These are phyloP conservation scores for Alternaria arborescens DNA, from an alignment of 2,329 filamentous ascomycete species.

Conservation along the genomic window DNA sequence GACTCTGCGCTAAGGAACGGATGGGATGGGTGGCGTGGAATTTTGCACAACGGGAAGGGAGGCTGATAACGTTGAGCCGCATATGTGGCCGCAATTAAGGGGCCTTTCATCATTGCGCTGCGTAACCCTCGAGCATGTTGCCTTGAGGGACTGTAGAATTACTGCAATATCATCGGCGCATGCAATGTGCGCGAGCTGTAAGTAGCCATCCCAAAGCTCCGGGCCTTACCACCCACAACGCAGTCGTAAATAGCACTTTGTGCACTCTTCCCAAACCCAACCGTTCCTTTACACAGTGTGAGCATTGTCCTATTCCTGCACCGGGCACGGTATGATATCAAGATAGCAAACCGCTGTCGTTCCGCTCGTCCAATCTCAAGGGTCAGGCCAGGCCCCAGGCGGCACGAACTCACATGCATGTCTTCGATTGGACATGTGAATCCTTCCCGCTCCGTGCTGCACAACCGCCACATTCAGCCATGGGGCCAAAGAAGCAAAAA, in stretches of 20 bases:
- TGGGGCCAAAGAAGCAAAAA: constrained; percentile 8
- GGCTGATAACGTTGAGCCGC: constrained; percentile 32
- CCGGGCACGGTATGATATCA: neutral
- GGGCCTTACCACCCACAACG: neutral
- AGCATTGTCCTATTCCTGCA: neutral
- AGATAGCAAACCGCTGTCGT: constrained; percentile 8
- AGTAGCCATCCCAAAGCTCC: neutral
- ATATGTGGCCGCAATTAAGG: constrained; percentile 21
- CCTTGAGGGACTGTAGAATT: neutral
- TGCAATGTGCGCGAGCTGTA: constrained; percentile 1
- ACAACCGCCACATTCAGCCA: constrained; percentile 9
- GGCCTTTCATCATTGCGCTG: neutral
- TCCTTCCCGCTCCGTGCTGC: constrained; percentile 11
- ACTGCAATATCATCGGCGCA: neutral
- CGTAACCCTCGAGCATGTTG: neutral
- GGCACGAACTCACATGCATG: constrained; percentile 2
- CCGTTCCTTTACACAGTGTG: constrained; percentile 5
- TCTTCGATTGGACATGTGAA: constrained; percentile 9
- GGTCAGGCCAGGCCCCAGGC: constrained; percentile 1
- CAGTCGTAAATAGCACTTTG: constrained; percentile 10
- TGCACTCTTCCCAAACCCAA: neutral
- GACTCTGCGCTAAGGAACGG: constrained; percentile 8
- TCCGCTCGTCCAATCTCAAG: constrained; percentile 4
- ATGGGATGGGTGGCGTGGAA: neutral
- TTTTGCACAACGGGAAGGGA: constrained; percentile 13